Conservation (phyloP, 371 early-diverging fungal genomes). For the Mortierella sp. region DNA sequence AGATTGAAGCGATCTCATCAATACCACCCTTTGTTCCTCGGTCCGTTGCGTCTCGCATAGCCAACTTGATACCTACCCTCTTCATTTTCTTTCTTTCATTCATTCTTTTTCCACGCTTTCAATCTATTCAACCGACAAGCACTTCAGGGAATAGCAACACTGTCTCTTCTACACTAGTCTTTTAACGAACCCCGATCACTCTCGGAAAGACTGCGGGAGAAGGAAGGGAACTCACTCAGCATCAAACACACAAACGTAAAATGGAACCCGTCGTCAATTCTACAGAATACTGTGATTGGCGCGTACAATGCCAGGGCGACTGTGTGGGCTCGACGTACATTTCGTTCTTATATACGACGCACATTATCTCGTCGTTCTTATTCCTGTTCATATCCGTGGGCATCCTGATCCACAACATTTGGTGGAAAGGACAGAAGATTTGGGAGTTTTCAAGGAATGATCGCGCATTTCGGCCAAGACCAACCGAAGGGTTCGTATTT, state of each 20-base stretch:
- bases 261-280: slow-evolving; percentile 44
- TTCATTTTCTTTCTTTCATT: neutral
- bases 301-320: slow-evolving; percentile 44
- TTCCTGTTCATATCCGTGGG: slow-evolving; percentile 55
- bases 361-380: slow-evolving; percentile 53
- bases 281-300: slow-evolving; percentile 48
- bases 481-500: slow-evolving; percentile 53
- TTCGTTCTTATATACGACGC: slow-evolving; percentile 54
- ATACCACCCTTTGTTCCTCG: neutral
- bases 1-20: neutral
- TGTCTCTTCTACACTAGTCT: neutral
- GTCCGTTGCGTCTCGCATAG: neutral
- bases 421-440: slow-evolving; percentile 57
- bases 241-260: too few relatives aligned
- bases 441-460: slow-evolving; percentile 56
- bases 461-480: slow-evolving; percentile 49
- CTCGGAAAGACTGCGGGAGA: too few relatives aligned
- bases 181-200: neutral
- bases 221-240: too few relatives aligned
- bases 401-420: slow-evolving; percentile 53
- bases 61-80: neutral
- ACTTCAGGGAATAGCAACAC: neutral
- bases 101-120: neutral
- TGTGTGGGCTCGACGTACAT: slow-evolving; percentile 37
- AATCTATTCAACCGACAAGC: neutral